These are phyloP conservation scores for Colletotrichum gloeosporioides DNA, from an alignment of 2,329 filamentous ascomycete species.

Conservation along the genomic window DNA sequence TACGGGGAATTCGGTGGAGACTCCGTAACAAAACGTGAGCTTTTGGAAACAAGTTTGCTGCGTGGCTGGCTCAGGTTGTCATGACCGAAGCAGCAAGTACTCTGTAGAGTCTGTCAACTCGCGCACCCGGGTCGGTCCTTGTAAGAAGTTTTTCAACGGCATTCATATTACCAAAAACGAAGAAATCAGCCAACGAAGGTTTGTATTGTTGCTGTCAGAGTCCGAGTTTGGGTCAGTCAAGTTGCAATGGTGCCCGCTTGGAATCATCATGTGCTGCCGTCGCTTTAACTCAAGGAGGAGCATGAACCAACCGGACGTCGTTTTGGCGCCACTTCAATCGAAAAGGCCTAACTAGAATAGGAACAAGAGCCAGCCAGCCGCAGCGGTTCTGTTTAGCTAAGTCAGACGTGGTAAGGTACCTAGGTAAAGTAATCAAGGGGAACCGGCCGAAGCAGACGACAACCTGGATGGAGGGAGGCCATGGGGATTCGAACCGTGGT, in stretches of 20 bases:
- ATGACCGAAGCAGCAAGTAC: not conserved
- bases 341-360: not conserved
- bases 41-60: not conserved
- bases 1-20: not conserved
- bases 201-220: not conserved
- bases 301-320: not conserved
- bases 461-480: not conserved
- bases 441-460: not conserved
- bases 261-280: not conserved
- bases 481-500: slow-evolving; percentile 4
- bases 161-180: not conserved
- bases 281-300: not conserved
- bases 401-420: not conserved
- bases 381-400: not conserved
- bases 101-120: not conserved
- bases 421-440: not conserved
- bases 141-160: not conserved
- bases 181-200: not conserved
- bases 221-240: not conserved
- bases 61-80: not conserved
- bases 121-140: not conserved
- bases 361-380: not conserved
- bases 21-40: not conserved
- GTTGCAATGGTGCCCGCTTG: not conserved
- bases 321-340: not conserved